These are phyloP conservation scores for Malassezia yamatoensis DNA, from an alignment of 1,284 basidiomycete genomes.

Conservation along the genomic window DNA sequence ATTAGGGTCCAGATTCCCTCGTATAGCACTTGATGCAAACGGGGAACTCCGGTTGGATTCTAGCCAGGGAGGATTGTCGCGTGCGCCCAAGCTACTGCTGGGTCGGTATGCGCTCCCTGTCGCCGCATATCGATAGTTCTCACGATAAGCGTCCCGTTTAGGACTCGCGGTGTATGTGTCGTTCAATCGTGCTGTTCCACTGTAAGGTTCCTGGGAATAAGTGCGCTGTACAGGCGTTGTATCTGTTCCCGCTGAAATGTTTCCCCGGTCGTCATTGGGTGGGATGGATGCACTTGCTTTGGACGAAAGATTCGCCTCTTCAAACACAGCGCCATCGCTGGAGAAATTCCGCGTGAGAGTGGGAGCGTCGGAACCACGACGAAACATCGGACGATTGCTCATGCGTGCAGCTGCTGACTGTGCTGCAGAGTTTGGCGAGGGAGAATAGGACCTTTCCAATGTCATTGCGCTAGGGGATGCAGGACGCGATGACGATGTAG, in stretches of 20 bases:
- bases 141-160: slow-evolving; percentile 27
- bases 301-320: neutral
- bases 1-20: neutral
- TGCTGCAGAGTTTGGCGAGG: slow-evolving; percentile 16
- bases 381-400: slow-evolving; percentile 10
- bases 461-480: slow-evolving; percentile 21
- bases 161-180: slow-evolving; percentile 30
- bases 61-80: slow-evolving; percentile 38
- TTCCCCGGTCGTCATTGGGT: neutral
- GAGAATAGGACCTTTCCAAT: slow-evolving; percentile 20
- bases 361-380: slow-evolving; percentile 9
- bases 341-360: neutral
- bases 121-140: neutral
- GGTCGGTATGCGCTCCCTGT: slow-evolving; percentile 10
- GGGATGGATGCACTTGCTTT: neutral
- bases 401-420: slow-evolving; percentile 15
- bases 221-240: neutral
- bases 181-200: slow-evolving; percentile 17
- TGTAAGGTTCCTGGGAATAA: neutral
- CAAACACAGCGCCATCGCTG: slow-evolving; percentile 2
- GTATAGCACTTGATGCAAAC: slow-evolving; percentile 26
- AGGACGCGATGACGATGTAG: slow-evolving; percentile 35
- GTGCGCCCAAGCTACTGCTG: slow-evolving; percentile 2
- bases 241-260: neutral
- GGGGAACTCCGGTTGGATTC: slow-evolving; percentile 36